Evolutionary conservation across 805 yeast genomes (phyloP), one percentile per base, ranked within the genome.

Genomic region (Candida hispaniensis): DNA sequence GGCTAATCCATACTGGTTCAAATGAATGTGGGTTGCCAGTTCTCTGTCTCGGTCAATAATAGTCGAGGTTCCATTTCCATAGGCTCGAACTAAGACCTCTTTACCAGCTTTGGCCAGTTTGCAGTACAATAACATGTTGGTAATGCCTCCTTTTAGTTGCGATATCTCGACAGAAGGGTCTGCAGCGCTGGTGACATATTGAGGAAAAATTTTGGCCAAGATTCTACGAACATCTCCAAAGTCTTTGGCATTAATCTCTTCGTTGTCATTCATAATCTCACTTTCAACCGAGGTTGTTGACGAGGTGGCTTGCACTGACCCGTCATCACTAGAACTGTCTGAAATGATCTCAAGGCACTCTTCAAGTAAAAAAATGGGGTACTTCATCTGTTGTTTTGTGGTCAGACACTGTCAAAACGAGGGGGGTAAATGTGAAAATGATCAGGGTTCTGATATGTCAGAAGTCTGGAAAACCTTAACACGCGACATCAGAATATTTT

Each of bases 11-110:
- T 73, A 59, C 3, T 75, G 63, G 45, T 73, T 66, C 33, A 79
- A 62, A 34, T 73, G 68, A 30, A 73, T 50, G 50, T 79, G 88
- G 39, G 79, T 75, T 12, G 76, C 75, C 48, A 73, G 75, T 50
- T 79, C 91, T 21, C 85, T 59, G 44, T 75, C 75, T 43, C 91
- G 60, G 53, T 79, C 85, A 19, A 79, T 79, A 33, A 79, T 77
- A 21, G 73, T 58, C 38, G 66, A 68, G 1, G 91, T 79, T 8
- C 85, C 85, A 39, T 70, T 67, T 6, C 91, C 91, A 45, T 79
- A 79, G 0, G 79, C 75, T 40, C 91, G 60, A 38, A 79, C 73
- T 11, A 79, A 61, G 29, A 49, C 48, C 26, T 44, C 35, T 18
- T 29, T 30, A 20, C 42, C 47, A 22, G 32, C 44, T 16, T 16